Conservation (phyloP, 2,329 filamentous ascomycete species). For the Penicillium fuscoglaucum region DNA sequence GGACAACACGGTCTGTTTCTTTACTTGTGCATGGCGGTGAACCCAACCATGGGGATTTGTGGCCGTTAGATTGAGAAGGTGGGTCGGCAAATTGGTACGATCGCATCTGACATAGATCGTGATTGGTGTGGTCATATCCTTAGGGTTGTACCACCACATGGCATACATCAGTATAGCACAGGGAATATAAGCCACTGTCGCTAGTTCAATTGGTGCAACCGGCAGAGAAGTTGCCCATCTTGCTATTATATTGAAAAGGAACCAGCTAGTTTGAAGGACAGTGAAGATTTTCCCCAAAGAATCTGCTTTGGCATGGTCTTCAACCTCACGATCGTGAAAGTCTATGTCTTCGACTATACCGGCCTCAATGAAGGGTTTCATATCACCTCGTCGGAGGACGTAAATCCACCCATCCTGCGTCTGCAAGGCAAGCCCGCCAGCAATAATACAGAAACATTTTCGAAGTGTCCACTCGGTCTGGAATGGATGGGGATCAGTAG, state of each 20-base stretch:
- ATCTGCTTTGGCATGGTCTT: conserved; percentile 21
- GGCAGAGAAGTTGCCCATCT: conserved; percentile 3
- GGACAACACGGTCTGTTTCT: background rate
- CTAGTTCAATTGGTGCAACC: no score
- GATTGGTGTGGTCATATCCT: background rate
- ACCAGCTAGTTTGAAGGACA: conserved; percentile 17
- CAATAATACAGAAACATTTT: background rate
- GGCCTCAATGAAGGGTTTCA: conserved; percentile 12
- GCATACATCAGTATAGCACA: background rate
- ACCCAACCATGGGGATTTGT: background rate
- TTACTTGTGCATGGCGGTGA: background rate
- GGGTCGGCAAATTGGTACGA: background rate
- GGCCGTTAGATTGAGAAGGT: background rate
- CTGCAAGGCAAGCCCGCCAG: conserved; percentile 1
- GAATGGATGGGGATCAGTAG: background rate
- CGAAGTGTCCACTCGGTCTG: background rate
- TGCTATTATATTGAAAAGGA: conserved; percentile 10
- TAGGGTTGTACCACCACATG: background rate
- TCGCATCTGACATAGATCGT: background rate
- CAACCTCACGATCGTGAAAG: conserved; percentile 9
- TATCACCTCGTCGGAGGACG: conserved; percentile 1
- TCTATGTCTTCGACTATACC: conserved; percentile 3
- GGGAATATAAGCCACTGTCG: no score
- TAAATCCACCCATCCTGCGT: conserved; percentile 14
- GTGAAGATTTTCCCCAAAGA: conserved; percentile 17